Percentiles rank a stretch among this genome's conserved stretches.
phyloP scores from a whole-genome alignment of 129 eudicot genomes.

The Saposhnikovia divaricata region DNA sequence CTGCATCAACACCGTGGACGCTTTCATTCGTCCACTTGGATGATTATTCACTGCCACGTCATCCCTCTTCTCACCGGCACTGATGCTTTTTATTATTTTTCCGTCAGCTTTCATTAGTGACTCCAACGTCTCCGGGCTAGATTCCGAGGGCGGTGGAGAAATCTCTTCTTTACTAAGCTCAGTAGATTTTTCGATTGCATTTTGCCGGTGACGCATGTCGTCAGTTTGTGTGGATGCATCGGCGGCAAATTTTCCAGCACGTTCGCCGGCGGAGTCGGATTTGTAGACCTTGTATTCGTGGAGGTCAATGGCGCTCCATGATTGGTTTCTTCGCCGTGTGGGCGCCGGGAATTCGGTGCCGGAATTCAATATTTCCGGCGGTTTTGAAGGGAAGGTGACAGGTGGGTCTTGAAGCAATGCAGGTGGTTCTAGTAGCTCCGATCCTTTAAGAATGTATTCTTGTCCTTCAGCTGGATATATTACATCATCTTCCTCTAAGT shows the following conservation, averaged over 20 bases:
- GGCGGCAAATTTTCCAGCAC: slow-evolving; percentile 37
- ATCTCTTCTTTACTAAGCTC: slow-evolving; percentile 55
- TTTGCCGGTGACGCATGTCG: slow-evolving; percentile 54
- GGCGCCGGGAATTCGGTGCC: slow-evolving; percentile 26
- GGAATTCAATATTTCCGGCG: slow-evolving; percentile 29
- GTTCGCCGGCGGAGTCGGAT: slow-evolving; percentile 32
- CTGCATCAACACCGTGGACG: slow-evolving; percentile 81
- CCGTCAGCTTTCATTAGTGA: slow-evolving; percentile 80
- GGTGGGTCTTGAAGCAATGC: slow-evolving; percentile 10
- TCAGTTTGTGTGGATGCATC: slow-evolving; percentile 91
- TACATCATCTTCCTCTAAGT: slow-evolving; percentile 66
- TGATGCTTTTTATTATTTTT: slow-evolving; percentile 22
- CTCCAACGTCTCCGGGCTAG: slow-evolving; percentile 90
- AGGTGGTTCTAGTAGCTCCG: slow-evolving; percentile 45
- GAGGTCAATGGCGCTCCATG: slow-evolving; percentile 74
- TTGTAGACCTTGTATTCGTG: slow-evolving; percentile 77
- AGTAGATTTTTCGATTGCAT: slow-evolving; percentile 21
- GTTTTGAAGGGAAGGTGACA: slow-evolving; percentile 9
- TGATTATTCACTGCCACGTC: slow-evolving; percentile 23
- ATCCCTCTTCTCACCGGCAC: slow-evolving; percentile 3
- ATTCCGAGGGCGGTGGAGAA: slow-evolving; percentile 98
- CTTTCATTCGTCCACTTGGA: slow-evolving; percentile 30
- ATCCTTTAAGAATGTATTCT: slow-evolving; percentile 92
- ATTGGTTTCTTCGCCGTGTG: slow-evolving; percentile 65
- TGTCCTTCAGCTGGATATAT: slow-evolving; percentile 82